Base-by-base conservation (phyloP, 306 rosid species). In the Cucumis sativus region DNA sequence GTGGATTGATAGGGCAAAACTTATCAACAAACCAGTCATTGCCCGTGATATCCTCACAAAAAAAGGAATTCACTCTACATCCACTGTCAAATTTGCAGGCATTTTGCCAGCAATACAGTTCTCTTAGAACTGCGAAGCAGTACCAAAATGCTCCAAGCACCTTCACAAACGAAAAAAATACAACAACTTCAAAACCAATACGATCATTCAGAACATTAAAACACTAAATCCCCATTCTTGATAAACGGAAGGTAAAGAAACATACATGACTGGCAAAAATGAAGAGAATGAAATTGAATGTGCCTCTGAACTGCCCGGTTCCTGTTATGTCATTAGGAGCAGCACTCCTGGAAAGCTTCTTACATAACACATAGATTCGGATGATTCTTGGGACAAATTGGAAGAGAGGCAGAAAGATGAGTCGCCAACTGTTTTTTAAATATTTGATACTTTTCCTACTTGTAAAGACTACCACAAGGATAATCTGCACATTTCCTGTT, bases 301-400 rank as follows among this genome's bases (percentile, higher is more conserved):
- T 63, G 35, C 75, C 79, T 74, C 57, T 66, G 18, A 81, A 52
- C 80, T 73, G 76, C 0, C 73, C 63, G 13, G 55, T 25, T 28
- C 73, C 51, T 3, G 43, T 70, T 13, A 81, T 52, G 1, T 23
- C 16, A 0, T 15, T 6, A 78, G 82, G n/a, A 51, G 59, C 63
- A 11, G 57, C 51, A 63, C n/a, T 56, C 47, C 43, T 41, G 12
- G 64, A 56, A 30, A 66, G 57, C 35, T 78, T 33, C 14, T 28
- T 74, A 16, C 57, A 55, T 45, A 54, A 78, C 7, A 54, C 9
- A 23, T 61, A 73, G 43, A 82, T 82, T 20, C 77, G 47, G 33
- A 78, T 10, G 45, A 41, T 30, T 78, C 85, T 78, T 2, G 74
- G 79, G 39, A 56, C 45, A 17, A 62, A 82, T 78, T 82, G 81